phyloP scores from a whole-genome alignment of 2,329 filamentous ascomycete species.

The Rhinocladiella similis region DNA sequence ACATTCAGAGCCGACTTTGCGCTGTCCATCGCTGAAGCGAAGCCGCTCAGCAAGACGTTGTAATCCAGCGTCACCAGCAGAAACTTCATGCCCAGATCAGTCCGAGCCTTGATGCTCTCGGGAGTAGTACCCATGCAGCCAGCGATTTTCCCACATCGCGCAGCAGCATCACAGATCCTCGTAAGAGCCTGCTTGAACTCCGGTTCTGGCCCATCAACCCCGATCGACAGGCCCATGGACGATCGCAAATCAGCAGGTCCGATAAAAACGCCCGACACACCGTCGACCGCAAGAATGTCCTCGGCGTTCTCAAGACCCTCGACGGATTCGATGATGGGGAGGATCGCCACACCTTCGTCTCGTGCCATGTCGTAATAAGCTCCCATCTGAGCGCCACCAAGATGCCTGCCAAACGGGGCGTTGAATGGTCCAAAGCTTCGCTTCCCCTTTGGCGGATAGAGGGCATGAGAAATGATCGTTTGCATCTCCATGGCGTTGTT shows the following conservation, averaged over 20 bases:
- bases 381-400: neutral
- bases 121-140: neutral
- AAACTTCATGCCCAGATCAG: slow-evolving; percentile 4
- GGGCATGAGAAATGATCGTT: slow-evolving; percentile 51
- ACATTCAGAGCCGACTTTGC: neutral
- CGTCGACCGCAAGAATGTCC: slow-evolving; percentile 5
- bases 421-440: slow-evolving; percentile 50
- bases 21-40: neutral
- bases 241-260: slow-evolving; percentile 12
- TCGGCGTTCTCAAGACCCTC: slow-evolving; percentile 13
- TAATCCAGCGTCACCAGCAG: slow-evolving; percentile 3
- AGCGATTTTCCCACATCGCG: neutral
- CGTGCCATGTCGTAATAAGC: slow-evolving; percentile 6
- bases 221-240: slow-evolving; percentile 7
- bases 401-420: slow-evolving; percentile 5
- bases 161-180: neutral
- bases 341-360: neutral
- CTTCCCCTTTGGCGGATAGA: slow-evolving; percentile 55
- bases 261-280: slow-evolving; percentile 12
- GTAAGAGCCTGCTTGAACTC: neutral
- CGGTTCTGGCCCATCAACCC: slow-evolving; percentile 5
- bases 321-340: slow-evolving; percentile 16
- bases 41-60: slow-evolving; percentile 1
- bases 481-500: slow-evolving; percentile 53
- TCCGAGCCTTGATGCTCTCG: neutral